phyloP scores from a whole-genome alignment of 2,329 filamentous ascomycete species.

The Calonectria pseudoturangicola region DNA sequence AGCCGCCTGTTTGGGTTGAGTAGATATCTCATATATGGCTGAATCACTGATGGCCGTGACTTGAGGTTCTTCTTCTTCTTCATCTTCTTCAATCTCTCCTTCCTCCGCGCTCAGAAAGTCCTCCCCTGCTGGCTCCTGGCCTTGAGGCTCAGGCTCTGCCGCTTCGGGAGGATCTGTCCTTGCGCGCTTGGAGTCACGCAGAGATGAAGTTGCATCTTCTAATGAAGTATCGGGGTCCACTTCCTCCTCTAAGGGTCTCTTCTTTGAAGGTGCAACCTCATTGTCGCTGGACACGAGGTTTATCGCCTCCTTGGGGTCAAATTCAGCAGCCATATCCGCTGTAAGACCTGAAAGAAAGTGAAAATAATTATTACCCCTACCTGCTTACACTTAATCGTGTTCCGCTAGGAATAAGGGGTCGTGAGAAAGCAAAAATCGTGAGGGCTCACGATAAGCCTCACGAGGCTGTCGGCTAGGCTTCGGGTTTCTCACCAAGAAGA shows the following conservation, averaged over 20 bases:
- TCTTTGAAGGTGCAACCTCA: conserved; percentile 50
- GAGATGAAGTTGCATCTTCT: conserved; percentile 31
- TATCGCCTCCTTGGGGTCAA: conserved; percentile 51
- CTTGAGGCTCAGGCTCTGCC: conserved; percentile 27
- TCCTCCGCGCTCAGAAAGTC: conserved; percentile 55
- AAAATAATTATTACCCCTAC: conserved; percentile 33
- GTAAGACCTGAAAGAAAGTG: conserved; percentile 22
- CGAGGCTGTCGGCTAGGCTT: conserved; percentile 17
- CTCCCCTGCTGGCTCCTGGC: conserved; percentile 31
- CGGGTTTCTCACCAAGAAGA: conserved; percentile 1
- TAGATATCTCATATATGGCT: neutral
- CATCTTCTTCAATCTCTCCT: conserved; percentile 58
- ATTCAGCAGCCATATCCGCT: conserved; percentile 35
- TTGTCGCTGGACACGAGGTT: conserved; percentile 52
- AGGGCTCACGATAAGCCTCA: conserved; percentile 12
- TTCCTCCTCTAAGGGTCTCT: conserved; percentile 55
- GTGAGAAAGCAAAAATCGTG: conserved; percentile 7
- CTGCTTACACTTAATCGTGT: conserved; percentile 21
- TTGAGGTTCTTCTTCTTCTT: conserved; percentile 49
- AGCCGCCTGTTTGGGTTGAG: conserved; percentile 34
- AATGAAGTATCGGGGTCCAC: conserved; percentile 35
- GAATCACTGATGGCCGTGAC: conserved; percentile 6
- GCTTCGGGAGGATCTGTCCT: conserved; percentile 39
- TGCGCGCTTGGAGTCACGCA: conserved; percentile 49
- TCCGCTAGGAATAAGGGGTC: conserved; percentile 8